A percentile compares a stretch with the other conserved stretches of the same genome.
Conservation (phyloP, 176 grass and related monocot species). For the Typha latifolia region DNA sequence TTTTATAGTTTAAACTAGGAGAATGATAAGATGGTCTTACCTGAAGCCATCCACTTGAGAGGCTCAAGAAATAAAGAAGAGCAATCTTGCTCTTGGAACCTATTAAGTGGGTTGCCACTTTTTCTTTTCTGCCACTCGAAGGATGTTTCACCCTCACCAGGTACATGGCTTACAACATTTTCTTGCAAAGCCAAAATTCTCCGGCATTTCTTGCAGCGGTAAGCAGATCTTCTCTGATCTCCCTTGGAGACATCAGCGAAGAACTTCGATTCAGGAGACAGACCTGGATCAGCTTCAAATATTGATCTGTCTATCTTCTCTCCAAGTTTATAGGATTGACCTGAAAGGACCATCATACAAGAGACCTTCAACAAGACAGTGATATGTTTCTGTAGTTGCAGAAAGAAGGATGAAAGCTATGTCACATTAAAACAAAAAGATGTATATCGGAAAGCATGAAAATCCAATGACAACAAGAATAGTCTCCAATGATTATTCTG, state of each 20-base stretch:
- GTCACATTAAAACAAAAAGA: too few species aligned
- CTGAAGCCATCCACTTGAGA: conserved; percentile 96
- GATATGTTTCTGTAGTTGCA: background rate
- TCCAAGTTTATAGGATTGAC: conserved; percentile 61
- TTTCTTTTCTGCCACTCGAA: conserved; percentile 69
- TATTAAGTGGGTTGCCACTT: conserved; percentile 18
- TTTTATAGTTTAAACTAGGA: background rate
- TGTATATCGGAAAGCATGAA: too few species aligned
- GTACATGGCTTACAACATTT: conserved; percentile 66
- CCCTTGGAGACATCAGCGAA: conserved; percentile 15
- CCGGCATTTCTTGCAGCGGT: conserved; percentile 86
- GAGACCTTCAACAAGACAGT: background rate
- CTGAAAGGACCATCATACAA: conserved; percentile 14
- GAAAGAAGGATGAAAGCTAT: background rate
- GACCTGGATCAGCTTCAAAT: conserved; percentile 74
- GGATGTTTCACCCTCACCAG: conserved; percentile 62
- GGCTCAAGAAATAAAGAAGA: conserved; percentile 86
- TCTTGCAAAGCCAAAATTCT: conserved; percentile 57
- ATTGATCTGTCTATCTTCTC: conserved; percentile 56
- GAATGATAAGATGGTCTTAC: conserved; percentile 13
- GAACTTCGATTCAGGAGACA: conserved; percentile 26
- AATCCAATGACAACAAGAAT: too few species aligned
- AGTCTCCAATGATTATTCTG: background rate
- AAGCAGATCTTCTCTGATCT: conserved; percentile 34
- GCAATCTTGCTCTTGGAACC: conserved; percentile 52